Percentiles rank a stretch among this genome's conserved stretches.
These are phyloP conservation scores for Nadsonia commutata DNA, from an alignment of 1,139 yeast species.

Conservation along the genomic window DNA sequence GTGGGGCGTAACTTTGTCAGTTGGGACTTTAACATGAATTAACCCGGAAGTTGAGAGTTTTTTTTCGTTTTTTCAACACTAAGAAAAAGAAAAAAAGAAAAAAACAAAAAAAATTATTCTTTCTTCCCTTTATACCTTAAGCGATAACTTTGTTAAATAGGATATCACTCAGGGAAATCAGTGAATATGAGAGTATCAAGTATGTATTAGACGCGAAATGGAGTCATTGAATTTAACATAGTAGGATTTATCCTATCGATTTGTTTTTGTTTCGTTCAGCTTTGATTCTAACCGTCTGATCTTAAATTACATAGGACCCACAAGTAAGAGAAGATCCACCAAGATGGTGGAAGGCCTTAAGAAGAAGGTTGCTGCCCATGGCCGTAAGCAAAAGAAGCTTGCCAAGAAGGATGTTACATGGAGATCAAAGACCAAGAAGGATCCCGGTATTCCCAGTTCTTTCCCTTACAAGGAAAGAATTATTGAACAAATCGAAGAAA, in stretches of 20 bases:
- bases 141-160: not conserved
- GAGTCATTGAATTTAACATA: too few relatives aligned
- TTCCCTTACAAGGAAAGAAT: conserved; percentile 88
- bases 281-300: too few relatives aligned
- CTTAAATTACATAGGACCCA: conserved; percentile 40
- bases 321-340: conserved; percentile 76
- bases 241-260: too few relatives aligned
- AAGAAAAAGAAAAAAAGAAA: conserved; percentile 36
- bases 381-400: conserved; percentile 65
- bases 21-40: not conserved
- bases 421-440: conserved; percentile 73
- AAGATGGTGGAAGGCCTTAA: conserved; percentile 92
- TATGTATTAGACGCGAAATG: not conserved
- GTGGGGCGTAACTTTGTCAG: too few relatives aligned
- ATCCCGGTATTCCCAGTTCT: conserved; percentile 86
- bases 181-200: not conserved
- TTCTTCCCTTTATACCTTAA: not conserved
- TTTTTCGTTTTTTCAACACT: too few relatives aligned
- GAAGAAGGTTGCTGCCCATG: conserved; percentile 87
- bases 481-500: conserved; percentile 64
- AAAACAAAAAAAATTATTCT: not conserved
- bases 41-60: too few relatives aligned
- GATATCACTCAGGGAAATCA: not conserved
- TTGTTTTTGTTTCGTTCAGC: too few relatives aligned
- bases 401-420: conserved; percentile 87